Percentiles rank a stretch among this genome's conserved stretches.
These are phyloP conservation scores for Nannizzia gypsea DNA, from an alignment of 2,329 filamentous ascomycete species.

Conservation along the genomic window DNA sequence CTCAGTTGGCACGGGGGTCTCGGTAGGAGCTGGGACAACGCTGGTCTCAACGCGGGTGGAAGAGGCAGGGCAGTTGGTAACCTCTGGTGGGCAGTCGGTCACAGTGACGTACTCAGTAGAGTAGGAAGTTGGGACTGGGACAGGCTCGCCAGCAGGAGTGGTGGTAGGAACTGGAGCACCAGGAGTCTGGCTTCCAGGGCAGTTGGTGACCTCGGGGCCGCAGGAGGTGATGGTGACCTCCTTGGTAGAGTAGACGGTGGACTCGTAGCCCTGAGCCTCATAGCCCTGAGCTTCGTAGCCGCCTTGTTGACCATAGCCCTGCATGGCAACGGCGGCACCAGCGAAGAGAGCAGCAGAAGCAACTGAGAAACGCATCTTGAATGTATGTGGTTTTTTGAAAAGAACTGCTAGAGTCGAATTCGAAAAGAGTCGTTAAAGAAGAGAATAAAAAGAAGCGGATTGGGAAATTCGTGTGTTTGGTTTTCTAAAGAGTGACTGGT, in stretches of 20 bases:
- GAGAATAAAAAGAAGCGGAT: constrained; percentile 14
- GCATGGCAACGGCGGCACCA: constrained; percentile 29
- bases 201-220: constrained; percentile 50
- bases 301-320: constrained; percentile 17
- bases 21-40: constrained; percentile 6
- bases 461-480: constrained; percentile 16
- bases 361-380: constrained; percentile 35
- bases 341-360: constrained; percentile 32
- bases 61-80: constrained; percentile 22
- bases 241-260: constrained; percentile 47
- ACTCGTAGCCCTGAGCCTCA: constrained; percentile 14
- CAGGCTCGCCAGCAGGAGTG: constrained; percentile 10
- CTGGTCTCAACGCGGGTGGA: constrained; percentile 8
- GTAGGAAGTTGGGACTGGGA: constrained; percentile 36
- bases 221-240: constrained; percentile 53
- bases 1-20: no score
- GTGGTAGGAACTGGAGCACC: constrained; percentile 12
- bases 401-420: neutral
- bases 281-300: constrained; percentile 8
- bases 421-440: constrained; percentile 22
- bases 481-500: constrained; percentile 18
- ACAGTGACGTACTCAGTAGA: constrained; percentile 48
- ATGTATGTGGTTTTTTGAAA: constrained; percentile 6
- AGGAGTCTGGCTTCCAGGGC: constrained; percentile 27
- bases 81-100: constrained; percentile 49